Base-by-base conservation (phyloP, 2,329 filamentous ascomycete species). In the Gliomastix tumulicola region DNA sequence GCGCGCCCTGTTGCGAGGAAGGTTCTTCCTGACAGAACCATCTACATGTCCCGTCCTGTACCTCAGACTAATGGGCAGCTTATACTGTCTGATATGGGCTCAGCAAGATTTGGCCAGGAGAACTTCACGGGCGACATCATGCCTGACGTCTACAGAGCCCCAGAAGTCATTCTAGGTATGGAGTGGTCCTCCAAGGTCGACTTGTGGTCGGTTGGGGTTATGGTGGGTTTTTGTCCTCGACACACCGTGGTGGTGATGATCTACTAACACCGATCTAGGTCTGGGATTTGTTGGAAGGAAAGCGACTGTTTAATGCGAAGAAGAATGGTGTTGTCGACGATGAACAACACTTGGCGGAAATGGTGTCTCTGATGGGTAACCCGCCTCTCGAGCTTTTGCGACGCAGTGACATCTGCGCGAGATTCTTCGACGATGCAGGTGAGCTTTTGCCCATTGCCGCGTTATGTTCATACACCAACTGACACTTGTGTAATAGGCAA, bases 321-420 rank as follows among this genome's bases (percentile, higher is more conserved):
- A 34, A 44, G 41, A 30, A 50, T 25, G 34, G 44, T 10, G 25
- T 44, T 33, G 27, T 54, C 30, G 21, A 49, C 35, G 40, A 51
- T 37, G 46, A 49, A 17, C 47, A 52, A 23, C 54, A 59, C 21
- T 46, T 61, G 33, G 55, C 51, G 3, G 48, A 53, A 33, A 60
- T 64, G 51, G 51, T 65, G 5, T 55, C 60, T 4, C 39, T 63
- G 7, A 46, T 66, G 38, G 60, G 60, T 0, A 53, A 48, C 2
- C 62, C 61, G 3, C 56, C 56, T 3, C 44, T 40, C 32, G 46
- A 50, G 3, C 57, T 65, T 28, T 32, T 65, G 28, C 31, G 50
- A 33, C 46, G 55, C 3, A 62, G 44, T 49, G 5, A 41, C 36
- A 2, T 46, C 40, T 34, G 35, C 36, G 11, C 32, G 38, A 38